These are phyloP conservation scores for Hypoxylon sp. DNA, from an alignment of 2,329 filamentous ascomycete species.

Conservation along the genomic window DNA sequence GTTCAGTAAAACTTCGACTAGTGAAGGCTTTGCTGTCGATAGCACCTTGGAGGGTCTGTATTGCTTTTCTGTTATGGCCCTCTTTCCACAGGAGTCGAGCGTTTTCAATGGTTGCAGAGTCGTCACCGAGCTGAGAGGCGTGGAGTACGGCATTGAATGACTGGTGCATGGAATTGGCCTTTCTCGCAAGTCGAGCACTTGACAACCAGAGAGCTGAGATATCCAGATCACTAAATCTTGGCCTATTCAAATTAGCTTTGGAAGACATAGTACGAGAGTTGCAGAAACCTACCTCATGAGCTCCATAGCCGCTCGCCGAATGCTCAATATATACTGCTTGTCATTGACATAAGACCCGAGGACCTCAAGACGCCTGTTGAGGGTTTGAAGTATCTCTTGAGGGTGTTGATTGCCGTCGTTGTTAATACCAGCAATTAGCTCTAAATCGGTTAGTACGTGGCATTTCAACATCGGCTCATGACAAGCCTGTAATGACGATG, in stretches of 20 bases:
- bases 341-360: constrained; percentile 91
- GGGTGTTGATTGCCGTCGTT: constrained; percentile 59
- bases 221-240: constrained; percentile 77
- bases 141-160: constrained; percentile 95
- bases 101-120: constrained; percentile 93
- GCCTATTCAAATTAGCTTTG: constrained; percentile 56
- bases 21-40: constrained; percentile 86
- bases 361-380: constrained; percentile 86
- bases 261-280: constrained; percentile 10
- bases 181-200: constrained; percentile 87
- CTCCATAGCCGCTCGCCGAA: constrained; percentile 90
- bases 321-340: constrained; percentile 92
- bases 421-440: constrained; percentile 75
- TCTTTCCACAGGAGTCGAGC: constrained; percentile 94
- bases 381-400: constrained; percentile 64
- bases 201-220: constrained; percentile 88
- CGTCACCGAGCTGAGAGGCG: constrained; percentile 86
- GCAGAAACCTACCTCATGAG: constrained; percentile 71
- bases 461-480: constrained; percentile 89
- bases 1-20: constrained; percentile 58
- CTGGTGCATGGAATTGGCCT: constrained; percentile 85
- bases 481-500: constrained; percentile 84
- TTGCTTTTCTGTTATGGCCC: constrained; percentile 93
- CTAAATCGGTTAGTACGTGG: constrained; percentile 89
- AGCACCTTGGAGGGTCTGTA: constrained; percentile 88